phyloP scores from a whole-genome alignment of 192 early-diverging fungal species.

The Dissophora globulifera region DNA sequence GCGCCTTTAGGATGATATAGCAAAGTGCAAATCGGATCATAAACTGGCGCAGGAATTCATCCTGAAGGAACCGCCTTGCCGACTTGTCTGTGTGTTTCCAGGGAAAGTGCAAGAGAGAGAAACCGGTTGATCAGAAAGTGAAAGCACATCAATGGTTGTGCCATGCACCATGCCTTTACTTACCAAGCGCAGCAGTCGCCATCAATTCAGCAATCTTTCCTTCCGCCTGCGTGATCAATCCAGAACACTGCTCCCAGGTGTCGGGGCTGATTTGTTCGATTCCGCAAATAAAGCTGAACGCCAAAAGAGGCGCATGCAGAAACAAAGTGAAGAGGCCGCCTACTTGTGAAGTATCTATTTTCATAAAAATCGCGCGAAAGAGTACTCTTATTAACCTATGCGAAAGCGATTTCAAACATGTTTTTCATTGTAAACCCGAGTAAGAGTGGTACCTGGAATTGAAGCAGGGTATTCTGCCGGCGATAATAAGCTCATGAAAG shows the following conservation, averaged over 20 bases:
- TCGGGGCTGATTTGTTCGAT: conserved; percentile 67
- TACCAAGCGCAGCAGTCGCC: conserved; percentile 48
- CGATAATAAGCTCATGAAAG: conserved; percentile 89
- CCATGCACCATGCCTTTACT: too few species aligned
- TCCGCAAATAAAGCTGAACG: conserved; percentile 85
- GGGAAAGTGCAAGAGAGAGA: background rate
- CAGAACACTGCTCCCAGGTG: conserved; percentile 76
- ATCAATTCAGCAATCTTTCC: conserved; percentile 66
- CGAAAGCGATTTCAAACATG: background rate
- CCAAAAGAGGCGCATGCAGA: conserved; percentile 89
- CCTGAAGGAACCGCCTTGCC: conserved; percentile 81
- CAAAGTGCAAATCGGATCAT: conserved; percentile 86
- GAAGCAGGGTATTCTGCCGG: conserved; percentile 86
- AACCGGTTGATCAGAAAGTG: background rate
- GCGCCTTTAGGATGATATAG: conserved; percentile 73
- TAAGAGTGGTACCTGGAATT: conserved; percentile 70
- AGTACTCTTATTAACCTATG: too few species aligned
- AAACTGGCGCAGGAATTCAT: conserved; percentile 94
- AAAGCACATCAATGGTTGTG: background rate
- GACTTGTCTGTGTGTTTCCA: conserved; percentile 46
- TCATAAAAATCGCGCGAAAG: background rate
- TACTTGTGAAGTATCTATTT: conserved; percentile 66
- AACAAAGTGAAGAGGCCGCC: conserved; percentile 97
- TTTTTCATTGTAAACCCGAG: background rate
- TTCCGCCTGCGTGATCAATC: conserved; percentile 63